Evolutionary conservation across 139 green algal species (phyloP).

Genomic region (Chlorella vulgaris): DNA sequence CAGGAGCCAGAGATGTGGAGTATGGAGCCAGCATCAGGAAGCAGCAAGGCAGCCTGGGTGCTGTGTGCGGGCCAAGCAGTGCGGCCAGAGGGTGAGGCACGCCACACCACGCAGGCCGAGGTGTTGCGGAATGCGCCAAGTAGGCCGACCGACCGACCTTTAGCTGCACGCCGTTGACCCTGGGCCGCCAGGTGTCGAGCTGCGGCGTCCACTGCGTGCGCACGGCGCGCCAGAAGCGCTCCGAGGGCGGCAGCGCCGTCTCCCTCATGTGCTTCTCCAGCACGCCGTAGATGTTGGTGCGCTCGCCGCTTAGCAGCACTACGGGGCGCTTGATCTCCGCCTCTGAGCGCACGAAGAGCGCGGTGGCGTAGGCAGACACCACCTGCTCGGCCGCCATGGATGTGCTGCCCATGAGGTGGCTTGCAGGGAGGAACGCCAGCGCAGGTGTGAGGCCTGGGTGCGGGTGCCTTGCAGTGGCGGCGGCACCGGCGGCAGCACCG

Average conservation of each 20-base stretch:
- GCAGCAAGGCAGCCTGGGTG: too few species aligned
- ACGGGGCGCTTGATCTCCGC: slow-evolving; percentile 14
- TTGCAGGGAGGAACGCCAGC: too few species aligned
- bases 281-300: slow-evolving; percentile 41
- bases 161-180: slow-evolving; percentile 66
- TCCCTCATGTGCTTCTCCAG: slow-evolving; percentile 52
- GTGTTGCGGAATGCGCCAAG: neutral
- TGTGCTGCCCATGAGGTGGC: neutral
- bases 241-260: slow-evolving; percentile 30
- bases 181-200: slow-evolving; percentile 68
- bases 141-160: slow-evolving; percentile 41
- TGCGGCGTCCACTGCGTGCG: slow-evolving; percentile 34
- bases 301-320: slow-evolving; percentile 26
- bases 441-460: neutral
- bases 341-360: slow-evolving; percentile 26
- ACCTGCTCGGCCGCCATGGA: slow-evolving; percentile 20
- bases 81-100: too few species aligned
- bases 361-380: slow-evolving; percentile 1
- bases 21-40: too few species aligned
- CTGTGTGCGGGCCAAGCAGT: too few species aligned
- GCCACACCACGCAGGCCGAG: too few species aligned
- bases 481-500: too few species aligned
- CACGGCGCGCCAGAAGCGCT: slow-evolving; percentile 58
- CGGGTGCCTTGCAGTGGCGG: neutral
- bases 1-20: too few species aligned